Evolutionary conservation across 306 rosid species (phyloP), one percentile per base, ranked within the genome.

Genomic region (Prunus padus): DNA sequence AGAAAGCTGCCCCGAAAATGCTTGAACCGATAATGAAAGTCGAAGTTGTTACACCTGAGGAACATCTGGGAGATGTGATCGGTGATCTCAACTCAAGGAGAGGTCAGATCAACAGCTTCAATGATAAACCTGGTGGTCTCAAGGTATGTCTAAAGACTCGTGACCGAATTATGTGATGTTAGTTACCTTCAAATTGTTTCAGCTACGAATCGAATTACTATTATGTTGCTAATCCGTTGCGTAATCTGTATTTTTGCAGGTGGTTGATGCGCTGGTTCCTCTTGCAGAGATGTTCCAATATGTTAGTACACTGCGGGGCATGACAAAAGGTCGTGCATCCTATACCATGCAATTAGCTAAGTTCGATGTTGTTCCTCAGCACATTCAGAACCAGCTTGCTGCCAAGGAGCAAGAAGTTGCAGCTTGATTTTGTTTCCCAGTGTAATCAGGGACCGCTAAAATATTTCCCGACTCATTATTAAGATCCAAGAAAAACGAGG

Each of bases 51-150:
- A 95, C 99, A 6, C 97, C 97, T 19, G 97, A 95, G 80, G 97
- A 95, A 74, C 99, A 95, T 84, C 84, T 95, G 28, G 97, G 99
- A 68, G 99, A 95, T 71, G 99, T 95, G 20, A 95, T 95, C 45
- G 99, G 97, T 66, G 97, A 95, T 87, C 97, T 95, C 69, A 95
- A 95, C 90, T 95, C 99, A 5, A 89, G 99, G 85, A 92, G 99
- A 92, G 99, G 97, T 0, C 97, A 90, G 79, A 95, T 95, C 87
- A 95, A 95, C 88, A 90, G 83, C 82, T 95, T 95, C 68, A 87
- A 91, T 47, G 97, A 95, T 88, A 95, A 92, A 68, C 99, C 99
- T 0, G 99, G 99, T 46, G 93, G 99, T 77, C 99, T 95, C 56
- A 95, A 95, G 97, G 97, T 92, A 84, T 37, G 86, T 73, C 30